Conservation (phyloP, 2,329 filamentous ascomycete species). For the Pestalotiopsis sp. region DNA sequence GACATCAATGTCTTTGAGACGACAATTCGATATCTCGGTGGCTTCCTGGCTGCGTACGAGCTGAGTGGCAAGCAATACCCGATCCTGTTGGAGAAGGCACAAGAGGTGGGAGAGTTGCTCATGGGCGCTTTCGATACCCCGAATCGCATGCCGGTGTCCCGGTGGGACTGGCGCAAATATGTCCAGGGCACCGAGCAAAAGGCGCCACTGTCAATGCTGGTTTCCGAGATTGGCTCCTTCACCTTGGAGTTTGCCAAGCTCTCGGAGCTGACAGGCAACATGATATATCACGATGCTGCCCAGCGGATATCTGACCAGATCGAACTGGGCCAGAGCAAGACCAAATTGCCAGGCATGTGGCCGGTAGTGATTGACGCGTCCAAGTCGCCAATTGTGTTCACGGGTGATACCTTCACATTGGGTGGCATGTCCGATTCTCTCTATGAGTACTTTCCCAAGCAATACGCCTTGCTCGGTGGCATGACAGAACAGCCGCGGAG, state of each 20-base stretch:
- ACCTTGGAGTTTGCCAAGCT: conserved; percentile 65
- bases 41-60: conserved; percentile 71
- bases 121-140: conserved; percentile 70
- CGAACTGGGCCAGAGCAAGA: conserved; percentile 54
- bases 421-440: conserved; percentile 60
- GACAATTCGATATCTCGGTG: conserved; percentile 71
- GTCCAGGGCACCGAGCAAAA: conserved; percentile 45
- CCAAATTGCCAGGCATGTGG: conserved; percentile 65
- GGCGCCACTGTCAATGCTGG: conserved; percentile 38
- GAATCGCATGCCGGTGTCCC: conserved; percentile 65
- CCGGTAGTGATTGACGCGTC: conserved; percentile 54
- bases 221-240: conserved; percentile 60
- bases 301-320: conserved; percentile 60
- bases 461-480: conserved; percentile 69
- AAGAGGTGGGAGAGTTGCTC: conserved; percentile 65
- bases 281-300: conserved; percentile 64
- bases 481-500: conserved; percentile 49
- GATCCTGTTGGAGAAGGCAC: conserved; percentile 62
- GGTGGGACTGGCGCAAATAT: conserved; percentile 61
- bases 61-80: conserved; percentile 57
- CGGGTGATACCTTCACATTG: conserved; percentile 55
- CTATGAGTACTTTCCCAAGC: conserved; percentile 68
- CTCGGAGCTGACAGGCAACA: conserved; percentile 63
- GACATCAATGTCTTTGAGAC: conserved; percentile 72
- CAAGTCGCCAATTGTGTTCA: conserved; percentile 58